Conservation (phyloP, 164 flowering plant species). For the Echeveria elegans region DNA sequence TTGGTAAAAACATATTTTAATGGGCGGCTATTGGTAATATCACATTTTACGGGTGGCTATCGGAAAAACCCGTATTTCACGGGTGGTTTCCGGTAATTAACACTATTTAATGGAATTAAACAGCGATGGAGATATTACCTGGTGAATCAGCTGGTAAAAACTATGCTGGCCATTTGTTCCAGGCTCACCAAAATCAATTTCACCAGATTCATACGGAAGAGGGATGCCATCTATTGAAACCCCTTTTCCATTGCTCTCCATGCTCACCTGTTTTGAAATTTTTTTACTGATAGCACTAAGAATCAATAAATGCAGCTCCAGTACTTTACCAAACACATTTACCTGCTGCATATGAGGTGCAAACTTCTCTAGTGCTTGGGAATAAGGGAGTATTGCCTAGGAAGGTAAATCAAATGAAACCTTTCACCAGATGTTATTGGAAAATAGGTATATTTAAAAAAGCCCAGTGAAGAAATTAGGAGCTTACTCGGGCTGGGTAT, state of each 20-base stretch:
- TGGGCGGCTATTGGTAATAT: too few relatives aligned
- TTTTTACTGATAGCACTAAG: neutral
- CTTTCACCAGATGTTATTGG: neutral
- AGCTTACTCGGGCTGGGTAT: constrained; percentile 88
- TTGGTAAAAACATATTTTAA: too few relatives aligned
- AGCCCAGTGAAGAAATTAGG: constrained; percentile 3
- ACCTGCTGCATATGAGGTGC: constrained; percentile 99
- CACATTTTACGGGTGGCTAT: too few relatives aligned
- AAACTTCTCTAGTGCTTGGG: constrained; percentile 89
- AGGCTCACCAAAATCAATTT: constrained; percentile 99
- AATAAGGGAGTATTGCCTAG: constrained; percentile 96
- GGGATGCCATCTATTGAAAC: constrained; percentile 90
- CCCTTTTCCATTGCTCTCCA: constrained; percentile 99
- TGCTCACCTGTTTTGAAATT: constrained; percentile 63
- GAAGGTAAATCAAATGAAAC: neutral
- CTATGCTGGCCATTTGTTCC: constrained; percentile 99
- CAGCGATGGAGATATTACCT: constrained; percentile 31
- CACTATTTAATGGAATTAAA: neutral
- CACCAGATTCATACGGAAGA: constrained; percentile 91
- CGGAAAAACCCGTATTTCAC: too few relatives aligned
- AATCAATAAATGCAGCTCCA: neutral
- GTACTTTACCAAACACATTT: constrained; percentile 7
- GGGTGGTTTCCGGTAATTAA: too few relatives aligned
- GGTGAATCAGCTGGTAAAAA: constrained; percentile 97
- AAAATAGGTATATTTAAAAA: neutral